phyloP scores from a whole-genome alignment of 2,329 filamentous ascomycete species.

The Gremmenia infestans region DNA sequence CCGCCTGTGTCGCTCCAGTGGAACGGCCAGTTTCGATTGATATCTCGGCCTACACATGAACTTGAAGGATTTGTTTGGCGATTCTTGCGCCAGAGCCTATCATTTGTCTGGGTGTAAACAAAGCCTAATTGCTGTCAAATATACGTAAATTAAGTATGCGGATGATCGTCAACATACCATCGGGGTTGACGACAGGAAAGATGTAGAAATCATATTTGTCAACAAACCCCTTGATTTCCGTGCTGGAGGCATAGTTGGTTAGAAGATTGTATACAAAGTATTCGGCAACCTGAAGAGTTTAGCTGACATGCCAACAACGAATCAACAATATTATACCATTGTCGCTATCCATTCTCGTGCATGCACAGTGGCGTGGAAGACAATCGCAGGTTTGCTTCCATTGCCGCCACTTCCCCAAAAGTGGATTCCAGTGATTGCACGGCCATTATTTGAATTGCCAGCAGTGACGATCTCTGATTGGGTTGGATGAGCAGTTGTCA shows the following conservation, averaged over 20 bases:
- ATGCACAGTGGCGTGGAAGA: slow-evolving; percentile 55
- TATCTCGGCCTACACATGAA: slow-evolving; percentile 46
- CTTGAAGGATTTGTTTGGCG: slow-evolving; percentile 38
- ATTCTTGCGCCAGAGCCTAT: slow-evolving; percentile 61
- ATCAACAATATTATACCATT: slow-evolving; percentile 35
- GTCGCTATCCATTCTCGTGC: slow-evolving; percentile 56
- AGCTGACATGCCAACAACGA: background rate
- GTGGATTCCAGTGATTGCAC: slow-evolving; percentile 44
- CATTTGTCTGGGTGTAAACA: slow-evolving; percentile 49
- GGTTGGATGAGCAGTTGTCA: slow-evolving; percentile 40
- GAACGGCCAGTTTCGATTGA: slow-evolving; percentile 55
- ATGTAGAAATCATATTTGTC: slow-evolving; percentile 64
- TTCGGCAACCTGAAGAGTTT: slow-evolving; percentile 33
- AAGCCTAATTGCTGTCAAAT: slow-evolving; percentile 41
- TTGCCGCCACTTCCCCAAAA: slow-evolving; percentile 43
- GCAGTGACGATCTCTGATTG: slow-evolving; percentile 46
- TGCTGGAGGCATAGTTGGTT: slow-evolving; percentile 38
- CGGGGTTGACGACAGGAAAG: slow-evolving; percentile 57
- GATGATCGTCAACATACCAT: slow-evolving; percentile 38
- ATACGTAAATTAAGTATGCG: background rate
- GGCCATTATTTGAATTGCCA: slow-evolving; percentile 43
- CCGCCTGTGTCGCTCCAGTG: slow-evolving; percentile 45
- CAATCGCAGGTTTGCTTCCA: slow-evolving; percentile 45
- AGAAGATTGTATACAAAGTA: slow-evolving; percentile 48
- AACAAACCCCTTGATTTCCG: slow-evolving; percentile 41